A percentile compares a stretch with the other conserved stretches of the same genome.
Evolutionary conservation across 2,329 filamentous ascomycete genomes (phyloP).

Genomic region (Fusarium sp.): DNA sequence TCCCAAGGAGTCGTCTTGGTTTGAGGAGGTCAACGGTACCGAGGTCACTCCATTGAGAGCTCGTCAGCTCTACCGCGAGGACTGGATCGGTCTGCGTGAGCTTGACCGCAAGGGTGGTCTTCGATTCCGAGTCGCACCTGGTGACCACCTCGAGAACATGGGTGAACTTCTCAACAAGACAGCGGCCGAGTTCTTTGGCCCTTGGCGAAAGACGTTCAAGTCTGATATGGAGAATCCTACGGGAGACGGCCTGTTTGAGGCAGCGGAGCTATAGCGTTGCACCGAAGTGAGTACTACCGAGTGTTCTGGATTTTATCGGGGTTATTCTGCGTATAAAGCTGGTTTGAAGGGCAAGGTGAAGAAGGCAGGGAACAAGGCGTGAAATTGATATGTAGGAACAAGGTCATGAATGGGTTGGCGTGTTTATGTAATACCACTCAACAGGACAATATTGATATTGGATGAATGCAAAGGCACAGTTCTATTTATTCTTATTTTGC

Average conservation of each 20-base stretch:
- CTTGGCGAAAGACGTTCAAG: constrained; percentile 54
- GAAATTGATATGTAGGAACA: neutral
- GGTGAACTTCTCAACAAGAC: constrained; percentile 74
- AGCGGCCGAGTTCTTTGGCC: constrained; percentile 76
- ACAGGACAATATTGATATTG: constrained; percentile 29
- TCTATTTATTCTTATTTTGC: constrained; percentile 43
- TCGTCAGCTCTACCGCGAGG: constrained; percentile 82
- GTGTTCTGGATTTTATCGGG: constrained; percentile 18
- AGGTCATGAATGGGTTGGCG: constrained; percentile 11
- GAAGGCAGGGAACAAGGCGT: neutral
- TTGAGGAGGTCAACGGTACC: constrained; percentile 83
- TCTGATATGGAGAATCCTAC: constrained; percentile 34
- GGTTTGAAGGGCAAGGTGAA: neutral
- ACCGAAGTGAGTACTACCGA: constrained; percentile 4
- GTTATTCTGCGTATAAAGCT: constrained; percentile 12
- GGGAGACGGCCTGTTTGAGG: constrained; percentile 21
- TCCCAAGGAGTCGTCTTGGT: constrained; percentile 92
- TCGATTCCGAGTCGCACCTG: constrained; percentile 78
- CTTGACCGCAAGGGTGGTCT: constrained; percentile 85
- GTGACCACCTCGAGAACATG: constrained; percentile 85
- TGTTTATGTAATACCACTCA: constrained; percentile 36
- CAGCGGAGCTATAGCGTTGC: constrained; percentile 53
- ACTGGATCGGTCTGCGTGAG: constrained; percentile 88
- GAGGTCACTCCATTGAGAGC: constrained; percentile 76
- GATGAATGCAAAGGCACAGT: constrained; percentile 34